Percentiles rank a stretch among this genome's conserved stretches.
Conservation (phyloP, 192 early-diverging fungal species). For the Coemansia sp. region DNA sequence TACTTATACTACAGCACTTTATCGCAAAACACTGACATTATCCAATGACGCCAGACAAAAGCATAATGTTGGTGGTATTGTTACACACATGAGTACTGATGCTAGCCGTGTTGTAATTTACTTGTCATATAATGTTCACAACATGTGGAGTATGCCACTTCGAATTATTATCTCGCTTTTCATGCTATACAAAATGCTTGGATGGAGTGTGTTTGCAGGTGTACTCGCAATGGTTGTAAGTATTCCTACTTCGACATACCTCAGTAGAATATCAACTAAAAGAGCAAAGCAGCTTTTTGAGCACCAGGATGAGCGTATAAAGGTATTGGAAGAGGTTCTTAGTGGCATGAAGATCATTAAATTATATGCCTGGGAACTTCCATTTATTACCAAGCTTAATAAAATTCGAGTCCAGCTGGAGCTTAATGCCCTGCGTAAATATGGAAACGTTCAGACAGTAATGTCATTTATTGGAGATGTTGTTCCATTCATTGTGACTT, state of each 20-base stretch:
- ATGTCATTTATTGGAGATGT: constrained; percentile 81
- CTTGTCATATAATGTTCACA: neutral
- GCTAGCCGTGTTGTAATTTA: neutral
- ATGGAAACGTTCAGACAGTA: constrained; percentile 68
- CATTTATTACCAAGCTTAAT: constrained; percentile 53
- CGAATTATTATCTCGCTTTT: constrained; percentile 7
- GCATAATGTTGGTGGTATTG: constrained; percentile 76
- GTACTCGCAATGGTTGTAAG: constrained; percentile 1
- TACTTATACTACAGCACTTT: neutral
- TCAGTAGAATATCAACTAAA: constrained; percentile 22
- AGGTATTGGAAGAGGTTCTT: constrained; percentile 54
- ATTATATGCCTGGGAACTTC: constrained; percentile 60
- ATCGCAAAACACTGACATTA: constrained; percentile 14
- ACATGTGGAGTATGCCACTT: constrained; percentile 35
- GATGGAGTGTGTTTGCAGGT: constrained; percentile 13
- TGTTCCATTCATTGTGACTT: constrained; percentile 60
- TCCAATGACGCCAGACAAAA: constrained; percentile 55
- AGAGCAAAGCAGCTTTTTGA: constrained; percentile 31
- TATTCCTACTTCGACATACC: constrained; percentile 53
- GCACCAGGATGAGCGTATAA: constrained; percentile 55
- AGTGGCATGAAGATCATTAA: constrained; percentile 58
- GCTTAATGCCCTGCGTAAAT: constrained; percentile 68
- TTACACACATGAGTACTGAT: constrained; percentile 65
- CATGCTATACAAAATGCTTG: constrained; percentile 17
- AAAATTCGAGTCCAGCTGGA: constrained; percentile 72